Base-by-base conservation (phyloP, 2,329 filamentous ascomycete genomes). In the Blumeriella jaapii region DNA sequence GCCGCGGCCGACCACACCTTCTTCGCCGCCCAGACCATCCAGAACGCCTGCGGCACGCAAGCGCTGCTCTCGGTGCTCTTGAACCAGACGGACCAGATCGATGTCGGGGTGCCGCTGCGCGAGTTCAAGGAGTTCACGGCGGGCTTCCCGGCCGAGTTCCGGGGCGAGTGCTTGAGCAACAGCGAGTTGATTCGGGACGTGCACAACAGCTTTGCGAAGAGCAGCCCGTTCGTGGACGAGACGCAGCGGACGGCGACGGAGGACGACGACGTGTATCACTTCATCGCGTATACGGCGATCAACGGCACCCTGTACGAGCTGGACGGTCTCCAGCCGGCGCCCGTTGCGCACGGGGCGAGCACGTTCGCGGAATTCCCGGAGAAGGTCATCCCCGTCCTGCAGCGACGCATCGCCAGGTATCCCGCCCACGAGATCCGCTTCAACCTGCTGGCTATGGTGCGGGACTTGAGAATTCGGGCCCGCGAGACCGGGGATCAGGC, bases 31-130 rank as follows among this genome's bases (percentile, higher is more conserved):
- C 91, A 98, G 64, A 96, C 89, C 3, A 98, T 98, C 57, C 89
- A 96, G 61, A 98, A 98, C 61, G 91, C 91, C 6, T 98, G 91
- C 62, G 91, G 87, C 28, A 98, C 91, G 11, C 91, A 98, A 60
- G 91, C 91, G 3, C 74, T 98, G 29, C 73, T 98, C 25, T 91
- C 82, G 34, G 83, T 96, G 36, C 70, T 96, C 19, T 67, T 98
- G 48, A 98, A 98, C 64, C 82, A 93, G 59, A 71, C 72, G 29
- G 67, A 62, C 20, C 49, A 59, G 29, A 69, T 83, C 24, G 62
- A 77, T 9, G 70, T 83, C 39, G 79, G 79, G 14, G 54, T 62
- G 3, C 67, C 70, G 23, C 59, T 83, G 40, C 60, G 59, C 34
- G 72, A 75, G 40, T 83, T 83, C 63, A 82, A 79, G 56, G 76